Conservation (phyloP, 768 basidiomycete species). For the Cystobasidium tubakii region DNA sequence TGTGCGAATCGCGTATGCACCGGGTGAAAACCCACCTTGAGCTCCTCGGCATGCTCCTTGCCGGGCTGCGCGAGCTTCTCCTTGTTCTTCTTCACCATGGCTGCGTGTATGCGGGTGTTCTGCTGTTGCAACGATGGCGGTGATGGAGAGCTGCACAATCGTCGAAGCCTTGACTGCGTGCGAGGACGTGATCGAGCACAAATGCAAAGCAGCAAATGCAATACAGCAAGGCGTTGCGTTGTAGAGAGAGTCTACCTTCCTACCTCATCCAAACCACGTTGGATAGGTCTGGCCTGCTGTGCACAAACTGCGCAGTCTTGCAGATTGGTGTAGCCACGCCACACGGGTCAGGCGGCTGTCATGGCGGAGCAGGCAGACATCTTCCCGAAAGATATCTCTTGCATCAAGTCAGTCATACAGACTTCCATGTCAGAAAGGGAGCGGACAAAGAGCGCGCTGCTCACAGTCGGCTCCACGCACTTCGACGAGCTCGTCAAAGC, state of each 20-base stretch:
- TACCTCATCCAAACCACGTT: no score
- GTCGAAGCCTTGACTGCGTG: background rate
- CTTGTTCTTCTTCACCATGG: slow-evolving; percentile 20
- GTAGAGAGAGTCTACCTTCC: no score
- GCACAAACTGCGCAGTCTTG: no score
- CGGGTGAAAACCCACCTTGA: slow-evolving; percentile 25
- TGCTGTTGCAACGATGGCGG: background rate
- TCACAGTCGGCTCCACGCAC: slow-evolving; percentile 44
- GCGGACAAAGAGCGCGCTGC: slow-evolving; percentile 23
- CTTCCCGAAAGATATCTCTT: no score
- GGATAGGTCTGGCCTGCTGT: no score
- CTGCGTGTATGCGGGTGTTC: background rate
- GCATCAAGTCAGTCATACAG: background rate
- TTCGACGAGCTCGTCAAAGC: slow-evolving; percentile 41
- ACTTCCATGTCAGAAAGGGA: background rate
- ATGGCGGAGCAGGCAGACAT: no score
- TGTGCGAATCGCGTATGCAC: background rate
- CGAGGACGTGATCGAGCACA: background rate
- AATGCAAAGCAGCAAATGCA: background rate
- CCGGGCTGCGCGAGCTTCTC: slow-evolving; percentile 1
- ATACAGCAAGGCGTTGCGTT: no score
- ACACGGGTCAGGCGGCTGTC: no score
- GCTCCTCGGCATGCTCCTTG: slow-evolving; percentile 16
- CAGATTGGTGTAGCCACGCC: no score
- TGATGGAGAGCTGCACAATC: background rate